Evolutionary conservation across 441 rosid species (phyloP), one percentile per base, ranked within the genome.

Genomic region (Corymbia calophylla): DNA sequence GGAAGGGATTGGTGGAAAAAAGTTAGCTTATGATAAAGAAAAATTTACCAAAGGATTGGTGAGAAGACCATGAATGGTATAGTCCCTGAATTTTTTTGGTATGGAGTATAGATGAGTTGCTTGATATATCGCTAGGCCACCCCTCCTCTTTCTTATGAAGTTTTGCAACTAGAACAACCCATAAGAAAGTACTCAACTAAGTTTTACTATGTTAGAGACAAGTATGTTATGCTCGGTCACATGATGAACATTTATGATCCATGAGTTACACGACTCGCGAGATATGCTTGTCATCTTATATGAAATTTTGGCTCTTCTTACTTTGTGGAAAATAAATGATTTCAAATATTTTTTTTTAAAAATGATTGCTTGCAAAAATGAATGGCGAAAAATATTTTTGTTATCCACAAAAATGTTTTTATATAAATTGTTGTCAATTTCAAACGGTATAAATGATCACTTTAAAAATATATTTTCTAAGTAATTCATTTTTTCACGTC

Each of bases 341-440:
- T 56, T 56, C 1, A 56, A 23, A 0, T 0, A 3, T 0, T 0
- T 56, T 23, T 56, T 9, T 3, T 0, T 23, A 4, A 56, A 58
- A 58, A 58, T 9, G 6, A 58, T 58, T 4, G 10, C 14, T 23
- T 23, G 0, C 10, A 56, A 9, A 56, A 58, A 2, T 23, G 1
- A 58, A 23, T 9, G 29, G 25, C 1, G 0, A 56, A 56, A 23
- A 23, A 1, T 56, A 56, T 56, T 56, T 56, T 56, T 0, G 1
- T 21, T 0, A 56, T 56, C 12, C 8, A 56, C 0, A 56, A 21
- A 55, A 21, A 8, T 19, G 11, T 5, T 55, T 55, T 19, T 21
- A 8, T 21, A 56, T 56, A 21, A 56, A 23, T 56, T 56, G 62
- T 56, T 0, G 23, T 56, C 1, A 0, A n/a, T 64, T 14, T 64